Evolutionary conservation across 2,329 filamentous ascomycete species (phyloP), one percentile per base, ranked within the genome.

Genomic region (Knufia fluminis): DNA sequence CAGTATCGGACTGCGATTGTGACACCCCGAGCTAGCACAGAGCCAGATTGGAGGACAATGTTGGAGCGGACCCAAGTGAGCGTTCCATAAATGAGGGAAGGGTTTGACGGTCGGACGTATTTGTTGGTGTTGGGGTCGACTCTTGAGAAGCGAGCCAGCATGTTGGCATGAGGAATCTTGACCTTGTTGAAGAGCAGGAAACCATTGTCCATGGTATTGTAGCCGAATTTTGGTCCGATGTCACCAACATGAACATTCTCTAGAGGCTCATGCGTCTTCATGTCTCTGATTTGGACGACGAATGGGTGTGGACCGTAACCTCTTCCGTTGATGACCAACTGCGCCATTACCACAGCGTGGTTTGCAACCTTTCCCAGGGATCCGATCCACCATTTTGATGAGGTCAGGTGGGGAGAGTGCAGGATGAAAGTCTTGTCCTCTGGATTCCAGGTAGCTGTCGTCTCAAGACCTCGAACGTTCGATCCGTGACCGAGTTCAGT

Each of bases 321-420:
- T 66, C 84, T 85, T 57, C 83, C 83, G 52, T 72, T 69, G 53
- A 88, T 75, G 54, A 82, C 76, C 23, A 90, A 72, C 66, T 89
- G 85, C 0, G 86, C 85, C 75, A 90, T 87, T 2, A 90, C 83
- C 1, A 86, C 79, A 1, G 85, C 85, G 61, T 87, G 76, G 62
- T 86, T 90, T 39, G 86, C 85, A 2, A 82, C 82, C 58, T 83
- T 76, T 46, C 85, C 86, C 2, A 90, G 73, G 9, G 83, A 85
- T 1, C 86, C 86, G 58, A 88, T 88, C 86, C 86, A 90, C 85
- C 85, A 91, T 63, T 91, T 91, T 28, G 82, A 83, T 0, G 85
- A 78, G 1, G 85, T 89, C 49, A 89, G 71, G 53, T 79, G 73
- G 8, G 85, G 85, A 0, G 83, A 86, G 66, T 89, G 80, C 31